phyloP scores from a whole-genome alignment of 257 asterid genomes.

The Nicotiana paniculata region DNA sequence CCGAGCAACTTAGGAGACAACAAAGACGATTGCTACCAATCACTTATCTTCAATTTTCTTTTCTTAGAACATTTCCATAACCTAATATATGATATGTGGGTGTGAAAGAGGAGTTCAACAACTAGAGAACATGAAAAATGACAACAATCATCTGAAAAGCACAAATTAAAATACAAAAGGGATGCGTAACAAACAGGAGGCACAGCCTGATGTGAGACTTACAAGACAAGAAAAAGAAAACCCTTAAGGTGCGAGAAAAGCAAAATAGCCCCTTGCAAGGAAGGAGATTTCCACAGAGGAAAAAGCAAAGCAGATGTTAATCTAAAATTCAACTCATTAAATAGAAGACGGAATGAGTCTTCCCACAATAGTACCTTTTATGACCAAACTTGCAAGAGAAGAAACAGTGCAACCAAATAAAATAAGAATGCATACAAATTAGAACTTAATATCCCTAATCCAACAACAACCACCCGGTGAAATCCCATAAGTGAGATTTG shows the following conservation, averaged over 20 bases:
- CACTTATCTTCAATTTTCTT: neutral
- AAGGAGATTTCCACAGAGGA: neutral
- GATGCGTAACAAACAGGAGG: neutral
- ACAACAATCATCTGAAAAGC: neutral
- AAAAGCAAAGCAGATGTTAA: neutral
- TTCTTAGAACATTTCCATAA: neutral
- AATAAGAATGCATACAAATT: neutral
- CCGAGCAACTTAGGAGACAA: no score
- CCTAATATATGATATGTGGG: neutral
- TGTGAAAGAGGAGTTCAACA: neutral
- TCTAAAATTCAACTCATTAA: neutral
- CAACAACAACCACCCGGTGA: neutral
- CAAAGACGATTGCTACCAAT: neutral
- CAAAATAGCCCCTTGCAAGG: neutral
- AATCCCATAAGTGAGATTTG: no score
- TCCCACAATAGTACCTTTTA: neutral
- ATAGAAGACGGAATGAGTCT: neutral
- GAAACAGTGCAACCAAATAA: neutral
- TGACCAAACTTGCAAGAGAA: neutral
- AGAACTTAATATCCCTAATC: neutral
- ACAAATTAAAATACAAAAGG: neutral
- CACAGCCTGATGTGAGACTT: neutral
- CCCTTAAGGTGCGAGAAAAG: neutral
- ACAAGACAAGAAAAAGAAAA: neutral
- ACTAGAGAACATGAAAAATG: constrained; percentile 1